Base-by-base conservation (phyloP, 495 filamentous ascomycete genomes). In the Penicillium crystallinum region DNA sequence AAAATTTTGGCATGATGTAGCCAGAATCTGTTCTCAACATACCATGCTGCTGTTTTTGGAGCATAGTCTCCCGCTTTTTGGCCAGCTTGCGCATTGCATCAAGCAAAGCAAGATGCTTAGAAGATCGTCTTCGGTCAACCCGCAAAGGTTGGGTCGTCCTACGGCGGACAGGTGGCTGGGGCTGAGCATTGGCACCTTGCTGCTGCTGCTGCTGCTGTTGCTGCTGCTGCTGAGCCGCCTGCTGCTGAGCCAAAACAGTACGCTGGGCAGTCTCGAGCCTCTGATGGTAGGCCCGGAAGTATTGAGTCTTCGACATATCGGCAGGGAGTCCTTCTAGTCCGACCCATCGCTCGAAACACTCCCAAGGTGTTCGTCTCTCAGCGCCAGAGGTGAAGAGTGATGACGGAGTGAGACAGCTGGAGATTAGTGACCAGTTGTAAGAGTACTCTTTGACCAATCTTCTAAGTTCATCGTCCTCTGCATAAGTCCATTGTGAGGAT, bases 271-370 rank as follows among this genome's bases (percentile, higher is more conserved):
- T 79, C 55, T 96, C 89, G 41, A 96, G 83, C 36, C 91, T 77
- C 51, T 77, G 77, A 57, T 89, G 86, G 61, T 92, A 96, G 9
- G 87, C 80, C 62, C 88, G 73, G 77, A 96, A 97, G 64, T 96
- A 97, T 33, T 86, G 87, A 4, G 87, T 95, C 70, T 96, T 95
- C 21, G 82, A 82, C 87, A 97, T 93, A 49, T 98, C 93, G 34
- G 81, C 81, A 15, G 91, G 91, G 31, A 96, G 70, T 5, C 90
- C 90, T 71, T 97, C 93, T 9, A 97, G 72, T 48, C 85, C 82
- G 14, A 96, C 83, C 90, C 92, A 97, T 33, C 95, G 83, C 65
- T 98, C 93, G 61, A 97, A 98, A 62, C 93, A 98, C 71, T 98
- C 93, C 93, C 93, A 98, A 5, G 93, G 91, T 3, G 95, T 97